Conservation (phyloP, 805 yeast species). For the Naumovozyma baii region DNA sequence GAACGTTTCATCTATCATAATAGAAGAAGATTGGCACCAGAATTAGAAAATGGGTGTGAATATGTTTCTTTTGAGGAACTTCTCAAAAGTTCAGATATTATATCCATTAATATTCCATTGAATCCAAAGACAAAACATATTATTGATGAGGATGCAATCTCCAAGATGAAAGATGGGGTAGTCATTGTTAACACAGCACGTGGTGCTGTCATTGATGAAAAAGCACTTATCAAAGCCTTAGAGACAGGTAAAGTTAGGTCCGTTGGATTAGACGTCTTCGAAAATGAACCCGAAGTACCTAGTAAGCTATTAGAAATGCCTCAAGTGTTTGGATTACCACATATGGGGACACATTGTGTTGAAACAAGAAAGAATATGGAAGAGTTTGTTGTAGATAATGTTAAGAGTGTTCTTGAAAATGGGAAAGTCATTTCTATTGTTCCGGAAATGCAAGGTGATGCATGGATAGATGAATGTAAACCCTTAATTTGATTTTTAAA, state of each 20-base stretch:
- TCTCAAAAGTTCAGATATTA: slow-evolving; percentile 51
- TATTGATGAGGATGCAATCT: slow-evolving; percentile 49
- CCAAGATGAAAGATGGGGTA: slow-evolving; percentile 70
- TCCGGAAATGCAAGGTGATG: slow-evolving; percentile 54
- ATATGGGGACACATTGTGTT: slow-evolving; percentile 73
- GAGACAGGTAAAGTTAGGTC: slow-evolving; percentile 55
- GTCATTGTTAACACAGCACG: slow-evolving; percentile 76
- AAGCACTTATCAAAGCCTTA: slow-evolving; percentile 45
- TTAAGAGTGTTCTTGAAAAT: slow-evolving; percentile 43
- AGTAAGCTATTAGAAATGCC: slow-evolving; percentile 52
- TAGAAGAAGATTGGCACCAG: slow-evolving; percentile 48
- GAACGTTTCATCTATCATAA: slow-evolving; percentile 61
- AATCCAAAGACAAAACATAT: slow-evolving; percentile 62
- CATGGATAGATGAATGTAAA: slow-evolving; percentile 17
- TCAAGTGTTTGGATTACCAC: slow-evolving; percentile 73
- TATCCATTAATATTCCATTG: slow-evolving; percentile 70
- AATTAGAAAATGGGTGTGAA: slow-evolving; percentile 58
- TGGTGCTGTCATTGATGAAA: slow-evolving; percentile 72
- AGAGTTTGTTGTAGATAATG: slow-evolving; percentile 62
- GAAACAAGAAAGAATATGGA: slow-evolving; percentile 80
- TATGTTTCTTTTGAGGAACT: slow-evolving; percentile 67
- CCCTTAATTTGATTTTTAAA: background rate
- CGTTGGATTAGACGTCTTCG: slow-evolving; percentile 70
- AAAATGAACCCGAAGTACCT: slow-evolving; percentile 63
- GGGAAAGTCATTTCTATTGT: slow-evolving; percentile 69